phyloP scores from a whole-genome alignment of 352 stramenopile species.

The Plasmopara halstedii region DNA sequence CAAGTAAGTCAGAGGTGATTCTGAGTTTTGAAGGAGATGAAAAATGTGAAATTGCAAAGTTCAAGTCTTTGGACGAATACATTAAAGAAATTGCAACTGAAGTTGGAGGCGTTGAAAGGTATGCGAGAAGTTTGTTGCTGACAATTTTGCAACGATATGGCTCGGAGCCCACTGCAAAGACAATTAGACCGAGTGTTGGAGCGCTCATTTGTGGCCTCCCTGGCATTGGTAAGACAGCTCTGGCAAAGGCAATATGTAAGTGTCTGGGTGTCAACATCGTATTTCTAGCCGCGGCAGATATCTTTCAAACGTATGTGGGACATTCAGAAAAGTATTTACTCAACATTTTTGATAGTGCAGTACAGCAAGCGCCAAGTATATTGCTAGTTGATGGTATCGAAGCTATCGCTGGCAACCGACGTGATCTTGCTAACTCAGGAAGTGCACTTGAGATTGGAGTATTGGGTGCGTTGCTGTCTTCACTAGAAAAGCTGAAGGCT shows the following conservation, averaged over 20 bases:
- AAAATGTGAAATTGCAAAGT: not conserved
- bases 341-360: slow-evolving; percentile 45
- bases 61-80: slow-evolving; percentile 24
- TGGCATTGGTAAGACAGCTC: slow-evolving; percentile 61
- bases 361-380: slow-evolving; percentile 44
- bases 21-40: slow-evolving; percentile 23
- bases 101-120: slow-evolving; percentile 32
- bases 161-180: not conserved
- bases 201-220: slow-evolving; percentile 61
- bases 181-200: slow-evolving; percentile 31
- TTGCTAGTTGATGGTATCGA: slow-evolving; percentile 90
- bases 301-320: slow-evolving; percentile 92
- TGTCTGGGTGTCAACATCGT: slow-evolving; percentile 29
- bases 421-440: slow-evolving; percentile 40
- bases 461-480: slow-evolving; percentile 76
- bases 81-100: slow-evolving; percentile 21
- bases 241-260: slow-evolving; percentile 41
- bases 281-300: slow-evolving; percentile 82
- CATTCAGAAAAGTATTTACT: slow-evolving; percentile 80
- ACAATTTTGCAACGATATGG: slow-evolving; percentile 31
- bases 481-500: slow-evolving; percentile 65
- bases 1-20: slow-evolving; percentile 15
- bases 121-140: slow-evolving; percentile 29
- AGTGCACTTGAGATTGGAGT: slow-evolving; percentile 69
- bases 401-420: slow-evolving; percentile 65